Evolutionary conservation across 2,329 filamentous ascomycete genomes (phyloP).

Genomic region (Aspergillus ibericus): DNA sequence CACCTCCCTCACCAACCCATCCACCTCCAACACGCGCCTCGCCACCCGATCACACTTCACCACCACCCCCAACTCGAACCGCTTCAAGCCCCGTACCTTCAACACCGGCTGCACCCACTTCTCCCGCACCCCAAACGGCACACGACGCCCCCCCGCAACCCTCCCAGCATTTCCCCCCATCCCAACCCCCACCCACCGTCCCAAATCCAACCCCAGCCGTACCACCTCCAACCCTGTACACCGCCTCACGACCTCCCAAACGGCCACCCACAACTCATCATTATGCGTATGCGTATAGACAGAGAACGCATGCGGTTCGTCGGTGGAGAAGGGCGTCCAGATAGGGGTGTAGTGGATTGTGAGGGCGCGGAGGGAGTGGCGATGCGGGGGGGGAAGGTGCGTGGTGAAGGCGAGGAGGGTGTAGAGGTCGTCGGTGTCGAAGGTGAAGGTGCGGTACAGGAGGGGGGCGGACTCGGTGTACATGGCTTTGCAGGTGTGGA

Average conservation of each 20-base stretch:
- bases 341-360: slow-evolving; percentile 37
- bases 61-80: slow-evolving; percentile 37
- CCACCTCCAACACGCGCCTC: slow-evolving; percentile 28
- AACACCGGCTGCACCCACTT: slow-evolving; percentile 34
- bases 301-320: slow-evolving; percentile 29
- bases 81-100: slow-evolving; percentile 27
- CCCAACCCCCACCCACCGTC: neutral
- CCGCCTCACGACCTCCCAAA: neutral
- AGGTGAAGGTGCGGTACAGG: slow-evolving; percentile 30
- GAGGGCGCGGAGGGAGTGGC: slow-evolving; percentile 22
- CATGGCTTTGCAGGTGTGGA: slow-evolving; percentile 36
- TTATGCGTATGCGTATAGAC: slow-evolving; percentile 41
- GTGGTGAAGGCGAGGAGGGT: slow-evolving; percentile 37
- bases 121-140: slow-evolving; percentile 28
- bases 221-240: neutral
- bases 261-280: slow-evolving; percentile 13
- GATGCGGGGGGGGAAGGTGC: slow-evolving; percentile 21
- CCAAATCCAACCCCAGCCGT: neutral
- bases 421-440: slow-evolving; percentile 40
- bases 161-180: neutral
- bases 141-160: slow-evolving; percentile 21
- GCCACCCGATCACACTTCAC: slow-evolving; percentile 32
- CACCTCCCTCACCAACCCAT: slow-evolving; percentile 29
- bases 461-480: slow-evolving; percentile 34
- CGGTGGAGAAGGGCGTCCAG: slow-evolving; percentile 35